Percentiles rank a stretch among this genome's conserved stretches.
These are phyloP conservation scores for Nicotiana noctiflora DNA, from an alignment of 257 asterid genomes.

Conservation along the genomic window DNA sequence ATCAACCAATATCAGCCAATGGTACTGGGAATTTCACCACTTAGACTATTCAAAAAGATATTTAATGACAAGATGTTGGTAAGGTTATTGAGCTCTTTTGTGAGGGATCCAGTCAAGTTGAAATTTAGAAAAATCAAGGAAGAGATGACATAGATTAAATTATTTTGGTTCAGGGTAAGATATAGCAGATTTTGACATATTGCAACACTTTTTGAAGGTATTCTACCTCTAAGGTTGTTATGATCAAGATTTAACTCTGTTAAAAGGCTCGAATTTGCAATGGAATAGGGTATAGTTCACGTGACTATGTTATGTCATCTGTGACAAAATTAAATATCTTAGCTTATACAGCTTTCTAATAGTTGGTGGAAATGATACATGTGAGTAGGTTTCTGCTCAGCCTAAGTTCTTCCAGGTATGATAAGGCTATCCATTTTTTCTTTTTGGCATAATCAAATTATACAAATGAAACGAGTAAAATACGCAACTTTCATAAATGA, in stretches of 20 bases:
- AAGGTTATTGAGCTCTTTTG: constrained; percentile 8
- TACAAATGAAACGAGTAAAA: no score
- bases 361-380: constrained; percentile 6
- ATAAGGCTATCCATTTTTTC: no score
- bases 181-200: constrained; percentile 1
- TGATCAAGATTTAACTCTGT: not conserved
- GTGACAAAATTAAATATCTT: no score
- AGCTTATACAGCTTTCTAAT: constrained; percentile 12
- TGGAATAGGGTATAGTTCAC: not conserved
- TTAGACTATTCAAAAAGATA: constrained; percentile 13
- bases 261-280: constrained; percentile 13
- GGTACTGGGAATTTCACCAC: constrained; percentile 11
- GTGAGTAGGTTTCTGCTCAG: constrained; percentile 8
- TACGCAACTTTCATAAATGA: no score
- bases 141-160: not conserved
- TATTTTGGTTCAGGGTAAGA: constrained; percentile 11
- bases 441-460: no score
- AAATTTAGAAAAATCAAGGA: constrained; percentile 7
- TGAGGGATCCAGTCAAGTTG: constrained; percentile 9
- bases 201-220: constrained; percentile 11
- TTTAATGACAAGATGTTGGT: not conserved
- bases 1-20: constrained; percentile 9
- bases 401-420: constrained; percentile 6
- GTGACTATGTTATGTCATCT: not conserved
- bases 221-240: not conserved